Conservation (phyloP, 2,329 filamentous ascomycete species). For the Fusarium sulawesiense region DNA sequence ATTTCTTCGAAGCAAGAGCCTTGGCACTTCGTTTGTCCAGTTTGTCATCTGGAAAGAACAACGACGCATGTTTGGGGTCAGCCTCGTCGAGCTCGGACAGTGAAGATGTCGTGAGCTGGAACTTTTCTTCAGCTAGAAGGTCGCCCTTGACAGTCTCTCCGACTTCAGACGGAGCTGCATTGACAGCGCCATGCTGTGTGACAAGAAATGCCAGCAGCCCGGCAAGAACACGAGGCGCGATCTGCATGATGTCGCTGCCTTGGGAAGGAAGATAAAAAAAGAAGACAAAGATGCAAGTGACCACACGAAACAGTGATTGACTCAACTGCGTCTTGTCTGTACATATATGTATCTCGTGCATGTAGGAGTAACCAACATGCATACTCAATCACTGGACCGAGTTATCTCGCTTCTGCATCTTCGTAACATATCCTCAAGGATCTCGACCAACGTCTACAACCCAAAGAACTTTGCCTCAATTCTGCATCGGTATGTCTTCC, state of each 20-base stretch:
- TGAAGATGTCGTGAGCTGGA: slow-evolving; percentile 29
- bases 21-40: not conserved
- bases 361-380: not conserved
- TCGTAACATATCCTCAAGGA: not conserved
- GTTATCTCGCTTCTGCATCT: not conserved
- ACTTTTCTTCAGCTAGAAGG: slow-evolving; percentile 32
- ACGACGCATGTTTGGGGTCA: slow-evolving; percentile 11
- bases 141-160: slow-evolving; percentile 26
- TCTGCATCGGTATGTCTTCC: not conserved
- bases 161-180: slow-evolving; percentile 25
- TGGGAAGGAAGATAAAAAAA: not conserved
- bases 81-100: slow-evolving; percentile 27
- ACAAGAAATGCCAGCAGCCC: slow-evolving; percentile 12
- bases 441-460: not conserved
- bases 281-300: not conserved
- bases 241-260: slow-evolving; percentile 17
- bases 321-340: not conserved
- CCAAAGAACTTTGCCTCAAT: not conserved
- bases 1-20: slow-evolving; percentile 10
- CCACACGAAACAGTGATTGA: not conserved
- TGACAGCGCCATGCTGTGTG: slow-evolving; percentile 13
- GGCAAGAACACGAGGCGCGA: slow-evolving; percentile 14
- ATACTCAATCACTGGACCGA: not conserved
- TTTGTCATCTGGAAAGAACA: slow-evolving; percentile 23
- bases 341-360: not conserved